These are phyloP conservation scores for Stagonosporopsis chrysanthemi DNA, from an alignment of 2,329 filamentous ascomycete species.

Conservation along the genomic window DNA sequence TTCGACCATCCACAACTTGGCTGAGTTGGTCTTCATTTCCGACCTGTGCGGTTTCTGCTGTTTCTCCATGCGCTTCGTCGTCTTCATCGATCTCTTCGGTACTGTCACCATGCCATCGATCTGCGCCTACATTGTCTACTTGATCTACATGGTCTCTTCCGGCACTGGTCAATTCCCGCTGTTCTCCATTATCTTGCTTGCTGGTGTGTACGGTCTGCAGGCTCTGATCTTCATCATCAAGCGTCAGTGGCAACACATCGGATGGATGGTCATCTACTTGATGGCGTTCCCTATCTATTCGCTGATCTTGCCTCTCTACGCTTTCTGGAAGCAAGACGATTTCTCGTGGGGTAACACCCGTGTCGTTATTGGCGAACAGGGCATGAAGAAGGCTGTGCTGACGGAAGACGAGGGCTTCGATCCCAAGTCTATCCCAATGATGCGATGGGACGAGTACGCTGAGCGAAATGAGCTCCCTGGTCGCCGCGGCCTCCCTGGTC, in stretches of 20 bases:
- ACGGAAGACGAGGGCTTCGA: constrained; percentile 84
- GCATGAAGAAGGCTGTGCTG: constrained; percentile 87
- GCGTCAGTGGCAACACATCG: constrained; percentile 96
- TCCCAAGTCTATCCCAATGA: constrained; percentile 88
- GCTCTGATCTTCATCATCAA: constrained; percentile 96
- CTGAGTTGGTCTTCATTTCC: constrained; percentile 86
- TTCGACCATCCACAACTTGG: constrained; percentile 95
- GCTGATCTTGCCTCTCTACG: constrained; percentile 90
- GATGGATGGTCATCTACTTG: constrained; percentile 99
- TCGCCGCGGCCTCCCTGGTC: constrained; percentile 72
- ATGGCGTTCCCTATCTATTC: constrained; percentile 95
- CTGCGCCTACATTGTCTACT: constrained; percentile 82
- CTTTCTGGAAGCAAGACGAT: constrained; percentile 99
- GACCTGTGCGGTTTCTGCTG: constrained; percentile 99
- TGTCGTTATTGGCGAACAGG: constrained; percentile 94
- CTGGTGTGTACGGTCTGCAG: constrained; percentile 92
- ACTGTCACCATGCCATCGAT: constrained; percentile 92
- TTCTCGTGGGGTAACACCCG: constrained; percentile 99
- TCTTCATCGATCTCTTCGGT: constrained; percentile 91
- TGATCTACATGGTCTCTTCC: constrained; percentile 80
- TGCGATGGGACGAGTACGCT: constrained; percentile 98
- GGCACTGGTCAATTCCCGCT: constrained; percentile 78
- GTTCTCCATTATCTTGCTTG: constrained; percentile 88
- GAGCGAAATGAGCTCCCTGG: constrained; percentile 85
- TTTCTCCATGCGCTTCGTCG: constrained; percentile 97